These are phyloP conservation scores for Chlamydomonas sp. DNA, from an alignment of 139 green algal genomes.

Conservation along the genomic window DNA sequence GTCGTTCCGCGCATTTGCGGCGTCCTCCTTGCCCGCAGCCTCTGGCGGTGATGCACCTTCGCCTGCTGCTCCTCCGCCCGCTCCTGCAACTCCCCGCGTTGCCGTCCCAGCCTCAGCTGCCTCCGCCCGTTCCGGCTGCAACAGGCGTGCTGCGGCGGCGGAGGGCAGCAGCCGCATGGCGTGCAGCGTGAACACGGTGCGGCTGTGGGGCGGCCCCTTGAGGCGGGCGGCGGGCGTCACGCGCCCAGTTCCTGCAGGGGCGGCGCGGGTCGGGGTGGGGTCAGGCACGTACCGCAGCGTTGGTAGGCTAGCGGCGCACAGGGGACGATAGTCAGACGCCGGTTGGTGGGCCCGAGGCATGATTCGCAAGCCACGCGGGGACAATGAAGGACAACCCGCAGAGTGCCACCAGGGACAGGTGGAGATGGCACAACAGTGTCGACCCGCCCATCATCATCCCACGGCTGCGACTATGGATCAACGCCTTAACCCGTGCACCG, in stretches of 20 bases:
- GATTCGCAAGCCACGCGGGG: not conserved
- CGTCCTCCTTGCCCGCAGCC: no score
- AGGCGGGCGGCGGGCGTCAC: not conserved
- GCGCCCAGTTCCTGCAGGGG: slow-evolving; percentile 24
- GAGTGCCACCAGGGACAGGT: not conserved
- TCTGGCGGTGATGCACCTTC: no score
- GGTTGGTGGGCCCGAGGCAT: not conserved
- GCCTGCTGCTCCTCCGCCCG: no score
- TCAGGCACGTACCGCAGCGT: not conserved
- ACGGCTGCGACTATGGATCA: not conserved
- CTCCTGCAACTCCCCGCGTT: no score
- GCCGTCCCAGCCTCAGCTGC: not conserved
- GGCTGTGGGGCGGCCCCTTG: slow-evolving; percentile 27
- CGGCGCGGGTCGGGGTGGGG: not conserved
- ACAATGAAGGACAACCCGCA: not conserved
- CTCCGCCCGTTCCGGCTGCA: not conserved
- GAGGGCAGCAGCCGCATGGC: slow-evolving; percentile 6
- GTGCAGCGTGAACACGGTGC: slow-evolving; percentile 41
- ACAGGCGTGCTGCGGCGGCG: not conserved
- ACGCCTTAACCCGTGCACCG: not conserved
- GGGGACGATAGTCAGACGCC: no score
- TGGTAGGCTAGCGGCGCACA: not conserved
- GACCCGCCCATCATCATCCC: not conserved
- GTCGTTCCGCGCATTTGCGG: no score
- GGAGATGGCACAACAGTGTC: not conserved